A percentile compares a stretch with the other conserved stretches of the same genome.
phyloP scores from a whole-genome alignment of 495 filamentous ascomycete species.

The Penicillium crystallinum region DNA sequence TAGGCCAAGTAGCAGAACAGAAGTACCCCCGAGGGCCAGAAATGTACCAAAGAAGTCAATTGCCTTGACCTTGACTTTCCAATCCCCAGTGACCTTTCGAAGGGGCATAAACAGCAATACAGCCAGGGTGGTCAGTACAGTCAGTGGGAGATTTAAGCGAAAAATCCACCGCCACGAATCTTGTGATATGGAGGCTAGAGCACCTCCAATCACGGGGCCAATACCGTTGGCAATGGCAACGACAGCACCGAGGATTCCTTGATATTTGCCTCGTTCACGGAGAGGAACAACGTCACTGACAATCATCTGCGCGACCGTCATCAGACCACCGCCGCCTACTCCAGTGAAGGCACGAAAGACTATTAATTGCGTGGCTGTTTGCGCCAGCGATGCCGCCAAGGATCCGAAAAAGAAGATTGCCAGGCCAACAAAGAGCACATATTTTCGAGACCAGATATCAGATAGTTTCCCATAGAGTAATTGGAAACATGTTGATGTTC shows the following conservation, averaged over 20 bases:
- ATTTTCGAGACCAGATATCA: conserved; percentile 54
- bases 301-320: conserved; percentile 51
- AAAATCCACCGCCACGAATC: conserved; percentile 55
- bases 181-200: conserved; percentile 36
- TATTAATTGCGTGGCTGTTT: conserved; percentile 48
- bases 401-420: conserved; percentile 52
- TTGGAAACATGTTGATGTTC: conserved; percentile 53
- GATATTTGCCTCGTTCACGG: conserved; percentile 53
- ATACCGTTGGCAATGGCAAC: conserved; percentile 51
- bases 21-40: conserved; percentile 36
- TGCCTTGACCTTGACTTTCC: conserved; percentile 44
- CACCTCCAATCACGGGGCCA: conserved; percentile 51
- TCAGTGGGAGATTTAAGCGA: conserved; percentile 46
- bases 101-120: conserved; percentile 51
- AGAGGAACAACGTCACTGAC: conserved; percentile 53
- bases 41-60: conserved; percentile 44
- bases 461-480: conserved; percentile 52
- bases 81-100: conserved; percentile 44
- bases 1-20: conserved; percentile 46
- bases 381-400: conserved; percentile 47
- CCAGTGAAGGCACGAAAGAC: conserved; percentile 52
- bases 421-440: conserved; percentile 46
- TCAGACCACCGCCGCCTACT: conserved; percentile 52
- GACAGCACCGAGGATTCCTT: conserved; percentile 52
- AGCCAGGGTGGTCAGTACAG: conserved; percentile 38